phyloP scores from a whole-genome alignment of 2,329 filamentous ascomycete species.

The Botrytis elliptica region DNA sequence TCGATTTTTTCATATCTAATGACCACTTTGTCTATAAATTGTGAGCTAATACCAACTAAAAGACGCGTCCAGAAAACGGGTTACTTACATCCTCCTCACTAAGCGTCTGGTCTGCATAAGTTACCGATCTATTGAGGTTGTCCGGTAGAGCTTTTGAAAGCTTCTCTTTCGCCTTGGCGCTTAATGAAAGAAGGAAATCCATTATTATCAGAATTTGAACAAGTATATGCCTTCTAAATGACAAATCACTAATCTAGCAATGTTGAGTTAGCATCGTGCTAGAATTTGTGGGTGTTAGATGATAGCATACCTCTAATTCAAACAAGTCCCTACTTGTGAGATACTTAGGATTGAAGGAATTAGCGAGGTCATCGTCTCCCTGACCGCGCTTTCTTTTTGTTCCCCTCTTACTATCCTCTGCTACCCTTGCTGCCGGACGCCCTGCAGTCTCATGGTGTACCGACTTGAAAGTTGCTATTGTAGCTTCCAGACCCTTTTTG shows the following conservation, averaged over 20 bases:
- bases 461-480: slow-evolving; percentile 73
- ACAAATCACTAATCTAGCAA: slow-evolving; percentile 81
- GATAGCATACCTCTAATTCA: slow-evolving; percentile 72
- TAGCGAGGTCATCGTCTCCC: slow-evolving; percentile 60
- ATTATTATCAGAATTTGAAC: slow-evolving; percentile 93
- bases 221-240: slow-evolving; percentile 89
- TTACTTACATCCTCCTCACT: slow-evolving; percentile 76
- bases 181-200: slow-evolving; percentile 92
- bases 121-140: slow-evolving; percentile 74
- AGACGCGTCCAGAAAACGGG: slow-evolving; percentile 21
- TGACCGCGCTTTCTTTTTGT: slow-evolving; percentile 69
- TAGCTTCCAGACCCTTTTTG: slow-evolving; percentile 60
- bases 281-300: slow-evolving; percentile 5
- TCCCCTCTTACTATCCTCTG: slow-evolving; percentile 63
- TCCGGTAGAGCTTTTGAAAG: slow-evolving; percentile 59
- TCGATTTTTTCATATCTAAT: slow-evolving; percentile 69
- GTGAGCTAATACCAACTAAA: neutral
- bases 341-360: slow-evolving; percentile 94
- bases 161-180: slow-evolving; percentile 77
- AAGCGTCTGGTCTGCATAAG: slow-evolving; percentile 72
- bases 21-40: slow-evolving; percentile 74
- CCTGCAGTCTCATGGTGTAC: slow-evolving; percentile 52
- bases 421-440: slow-evolving; percentile 48
- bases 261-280: slow-evolving; percentile 29
- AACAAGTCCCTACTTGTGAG: slow-evolving; percentile 97